Base-by-base conservation (phyloP, 1,284 basidiomycete species). In the Acaromyces ingoldii region DNA sequence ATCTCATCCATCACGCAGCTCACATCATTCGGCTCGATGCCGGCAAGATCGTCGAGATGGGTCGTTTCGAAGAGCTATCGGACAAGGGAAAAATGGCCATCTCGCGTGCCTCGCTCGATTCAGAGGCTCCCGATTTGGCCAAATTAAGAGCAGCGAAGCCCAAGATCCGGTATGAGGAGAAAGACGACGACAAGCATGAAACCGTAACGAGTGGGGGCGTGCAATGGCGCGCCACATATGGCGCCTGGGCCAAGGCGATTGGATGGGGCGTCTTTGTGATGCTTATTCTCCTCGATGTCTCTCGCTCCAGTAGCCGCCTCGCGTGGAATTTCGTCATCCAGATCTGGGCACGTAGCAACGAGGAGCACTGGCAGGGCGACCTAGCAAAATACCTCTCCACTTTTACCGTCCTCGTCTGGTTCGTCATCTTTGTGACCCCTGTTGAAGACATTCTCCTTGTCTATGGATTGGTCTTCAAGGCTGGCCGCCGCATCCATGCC, bases 61-160 rank as follows among this genome's bases (percentile, higher is more conserved):
- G 63, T 5, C 49, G 47, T 3, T 64, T 53, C 43, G 57, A 63
- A 31, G 49, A 57, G 4, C 44, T 66, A 13, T 62, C 59, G 2
- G 49, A 62, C 51, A 64, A 61, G 28, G 62, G 62, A 17, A 65
- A 65, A 31, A 45, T 47, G 5, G 51, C 62, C n/a, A 63, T 67
- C 39, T 56, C 62, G 9, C 53, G 64, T 10, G 43, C 51, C 28
- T 61, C 58, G 22, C 40, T 62, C 31, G 57, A 65, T 26, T 63
- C 63, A 15, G 45, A 47, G 11, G 19, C 21, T 13, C 25, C 22
- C 9, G 36, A 36, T 26, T 17, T 50, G 10, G 50, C 42, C 9
- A 33, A 37, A 21, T 51, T 48, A 0, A 6, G 39, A 0, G 19
- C 19, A 1, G 28, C 37, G 5, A 9, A 10, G 19, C 4, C 19